Evolutionary conservation across 495 filamentous ascomycete species (phyloP).

Genomic region (Echria macrotheca): DNA sequence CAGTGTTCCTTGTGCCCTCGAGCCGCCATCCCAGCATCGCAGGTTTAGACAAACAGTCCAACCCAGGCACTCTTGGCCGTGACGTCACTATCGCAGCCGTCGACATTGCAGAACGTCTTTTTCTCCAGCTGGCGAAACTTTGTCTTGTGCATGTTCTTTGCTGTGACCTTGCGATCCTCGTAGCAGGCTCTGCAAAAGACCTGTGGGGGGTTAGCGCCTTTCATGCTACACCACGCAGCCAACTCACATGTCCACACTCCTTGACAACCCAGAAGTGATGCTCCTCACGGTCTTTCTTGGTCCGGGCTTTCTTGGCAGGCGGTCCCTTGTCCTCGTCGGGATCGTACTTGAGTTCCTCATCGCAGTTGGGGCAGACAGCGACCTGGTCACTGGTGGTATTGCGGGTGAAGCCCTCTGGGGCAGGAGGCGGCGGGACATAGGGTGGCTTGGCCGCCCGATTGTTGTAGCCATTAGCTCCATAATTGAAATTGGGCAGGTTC

Average conservation of each 20-base stretch:
- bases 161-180: constrained; percentile 25
- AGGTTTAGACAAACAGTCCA: constrained; percentile 42
- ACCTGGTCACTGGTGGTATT: constrained; percentile 34
- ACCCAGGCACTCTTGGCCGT: constrained; percentile 36
- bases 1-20: background rate
- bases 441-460: constrained; percentile 22
- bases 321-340: constrained; percentile 24
- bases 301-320: constrained; percentile 32
- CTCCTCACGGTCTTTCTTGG: constrained; percentile 38
- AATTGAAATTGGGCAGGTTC: constrained; percentile 28
- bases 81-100: constrained; percentile 38
- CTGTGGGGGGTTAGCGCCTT: constrained; percentile 21
- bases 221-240: no score
- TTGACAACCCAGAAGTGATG: constrained; percentile 49
- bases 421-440: constrained; percentile 29
- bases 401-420: constrained; percentile 38
- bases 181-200: constrained; percentile 44
- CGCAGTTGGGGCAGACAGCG: constrained; percentile 42
- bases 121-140: constrained; percentile 15
- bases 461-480: constrained; percentile 21
- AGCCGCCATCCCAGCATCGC: no score
- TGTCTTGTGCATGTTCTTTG: constrained; percentile 22
- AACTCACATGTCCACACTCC: constrained; percentile 45
- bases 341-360: constrained; percentile 42
- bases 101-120: constrained; percentile 37